A percentile compares a stretch with the other conserved stretches of the same genome.
These are phyloP conservation scores for Blastocladiella emersonii DNA, from an alignment of 371 early-diverging fungal genomes.

Conservation along the genomic window DNA sequence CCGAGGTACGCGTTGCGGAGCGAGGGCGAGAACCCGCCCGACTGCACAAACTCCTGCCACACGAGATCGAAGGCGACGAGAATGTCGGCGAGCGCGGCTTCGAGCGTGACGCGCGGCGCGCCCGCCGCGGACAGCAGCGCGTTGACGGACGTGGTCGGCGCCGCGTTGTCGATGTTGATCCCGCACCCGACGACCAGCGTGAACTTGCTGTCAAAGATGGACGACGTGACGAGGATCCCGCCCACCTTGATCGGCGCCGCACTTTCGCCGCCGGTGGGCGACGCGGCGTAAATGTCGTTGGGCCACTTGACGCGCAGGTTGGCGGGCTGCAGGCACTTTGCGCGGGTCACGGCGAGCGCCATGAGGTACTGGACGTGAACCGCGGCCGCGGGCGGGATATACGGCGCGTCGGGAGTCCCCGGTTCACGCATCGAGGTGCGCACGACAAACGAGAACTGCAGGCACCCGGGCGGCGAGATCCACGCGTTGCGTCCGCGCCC, in stretches of 20 bases:
- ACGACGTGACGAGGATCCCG: constrained; percentile 73
- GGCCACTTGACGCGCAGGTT: constrained; percentile 84
- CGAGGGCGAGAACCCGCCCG: constrained; percentile 11
- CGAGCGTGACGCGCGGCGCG: constrained; percentile 33
- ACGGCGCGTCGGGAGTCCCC: constrained; percentile 1
- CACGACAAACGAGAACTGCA: constrained; percentile 69
- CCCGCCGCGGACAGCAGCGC: constrained; percentile 34
- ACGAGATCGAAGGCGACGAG: constrained; percentile 55
- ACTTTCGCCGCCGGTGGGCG: constrained; percentile 9
- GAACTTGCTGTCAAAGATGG: constrained; percentile 49
- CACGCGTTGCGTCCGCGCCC: constrained; percentile 84
- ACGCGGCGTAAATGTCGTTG: constrained; percentile 74
- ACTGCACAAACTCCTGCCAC: constrained; percentile 46
- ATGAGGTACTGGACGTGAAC: constrained; percentile 84
- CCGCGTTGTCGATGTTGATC: constrained; percentile 40
- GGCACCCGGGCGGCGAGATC: constrained; percentile 81
- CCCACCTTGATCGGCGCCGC: constrained; percentile 55
- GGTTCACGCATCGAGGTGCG: constrained; percentile 44
- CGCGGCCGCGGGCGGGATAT: constrained; percentile 37
- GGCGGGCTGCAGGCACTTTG: constrained; percentile 26
- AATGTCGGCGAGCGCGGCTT: constrained; percentile 57
- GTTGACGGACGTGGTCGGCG: constrained; percentile 74
- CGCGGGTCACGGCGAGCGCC: constrained; percentile 58
- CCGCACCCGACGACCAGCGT: constrained; percentile 53
- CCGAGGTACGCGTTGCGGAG: constrained; percentile 58